Percentiles rank a stretch among this genome's conserved stretches.
phyloP scores from a whole-genome alignment of 345 rosid species.

The Hypericum perforatum region DNA sequence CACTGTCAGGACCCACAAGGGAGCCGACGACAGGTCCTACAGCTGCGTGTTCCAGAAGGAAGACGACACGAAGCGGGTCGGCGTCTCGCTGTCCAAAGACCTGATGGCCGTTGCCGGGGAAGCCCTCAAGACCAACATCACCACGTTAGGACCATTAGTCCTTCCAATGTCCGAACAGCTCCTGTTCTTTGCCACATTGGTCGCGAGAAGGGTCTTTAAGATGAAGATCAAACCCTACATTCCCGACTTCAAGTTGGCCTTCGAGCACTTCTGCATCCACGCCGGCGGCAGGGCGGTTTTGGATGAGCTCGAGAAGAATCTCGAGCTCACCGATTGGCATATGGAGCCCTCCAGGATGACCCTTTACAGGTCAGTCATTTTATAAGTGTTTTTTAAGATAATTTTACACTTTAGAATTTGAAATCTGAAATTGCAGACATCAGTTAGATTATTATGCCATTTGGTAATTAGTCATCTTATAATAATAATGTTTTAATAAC shows the following conservation, averaged over 20 bases:
- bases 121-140: constrained; percentile 15
- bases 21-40: constrained; percentile 14
- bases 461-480: too few relatives aligned
- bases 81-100: constrained; percentile 14
- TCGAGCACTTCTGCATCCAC: constrained; percentile 7
- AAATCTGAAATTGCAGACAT: too few relatives aligned
- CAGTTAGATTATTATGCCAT: too few relatives aligned
- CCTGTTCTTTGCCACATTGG: constrained; percentile 6
- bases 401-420: too few relatives aligned
- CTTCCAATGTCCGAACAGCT: constrained; percentile 18
- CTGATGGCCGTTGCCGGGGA: constrained; percentile 16
- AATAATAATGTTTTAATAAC: too few relatives aligned
- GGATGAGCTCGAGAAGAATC: constrained; percentile 6
- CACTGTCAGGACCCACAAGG: constrained; percentile 14
- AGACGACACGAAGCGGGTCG: constrained; percentile 3
- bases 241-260: constrained; percentile 6
- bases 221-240: constrained; percentile 3
- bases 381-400: too few relatives aligned
- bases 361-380: background rate
- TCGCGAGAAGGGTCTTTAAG: background rate
- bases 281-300: constrained; percentile 1
- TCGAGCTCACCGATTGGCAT: constrained; percentile 1
- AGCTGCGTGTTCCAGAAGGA: constrained; percentile 15
- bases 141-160: constrained; percentile 14
- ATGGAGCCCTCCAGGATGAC: constrained; percentile 5